These are phyloP conservation scores for Populus euphratica DNA, from an alignment of 345 rosid species.

Conservation along the genomic window DNA sequence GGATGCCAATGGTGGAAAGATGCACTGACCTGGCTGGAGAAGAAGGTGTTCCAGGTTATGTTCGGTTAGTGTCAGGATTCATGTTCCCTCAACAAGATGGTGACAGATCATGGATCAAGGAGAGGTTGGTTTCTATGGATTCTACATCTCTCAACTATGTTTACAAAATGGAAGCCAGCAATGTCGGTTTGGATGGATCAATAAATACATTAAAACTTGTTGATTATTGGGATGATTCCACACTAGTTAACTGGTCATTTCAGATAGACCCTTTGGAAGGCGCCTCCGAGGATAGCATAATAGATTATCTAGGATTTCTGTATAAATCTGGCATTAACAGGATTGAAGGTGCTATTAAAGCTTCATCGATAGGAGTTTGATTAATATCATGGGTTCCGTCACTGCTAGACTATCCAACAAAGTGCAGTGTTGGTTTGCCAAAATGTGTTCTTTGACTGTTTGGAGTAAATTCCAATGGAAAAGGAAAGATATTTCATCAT, in stretches of 20 bases:
- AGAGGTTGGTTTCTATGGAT: slow-evolving; percentile 49
- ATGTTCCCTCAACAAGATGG: slow-evolving; percentile 54
- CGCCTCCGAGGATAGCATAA: slow-evolving; percentile 33
- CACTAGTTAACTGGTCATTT: slow-evolving; percentile 45
- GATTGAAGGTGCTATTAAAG: slow-evolving; percentile 40
- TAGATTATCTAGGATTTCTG: slow-evolving; percentile 48
- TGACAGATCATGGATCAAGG: slow-evolving; percentile 59
- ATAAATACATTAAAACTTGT: slow-evolving; percentile 36
- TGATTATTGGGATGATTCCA: slow-evolving; percentile 39
- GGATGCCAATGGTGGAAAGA: slow-evolving; percentile 58
- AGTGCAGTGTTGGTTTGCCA: not conserved
- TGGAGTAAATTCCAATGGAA: not conserved
- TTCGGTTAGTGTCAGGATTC: slow-evolving; percentile 49
- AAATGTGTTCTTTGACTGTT: not conserved
- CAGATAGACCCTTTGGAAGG: slow-evolving; percentile 44
- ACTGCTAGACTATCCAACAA: not conserved
- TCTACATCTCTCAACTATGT: slow-evolving; percentile 27
- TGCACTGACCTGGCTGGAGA: slow-evolving; percentile 44
- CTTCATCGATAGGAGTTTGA: slow-evolving; percentile 8
- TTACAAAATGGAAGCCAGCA: slow-evolving; percentile 50
- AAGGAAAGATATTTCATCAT: not conserved
- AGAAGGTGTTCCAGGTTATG: slow-evolving; percentile 46
- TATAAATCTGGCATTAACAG: slow-evolving; percentile 48
- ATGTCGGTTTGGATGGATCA: slow-evolving; percentile 52
- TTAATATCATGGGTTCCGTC: not conserved